A percentile compares a stretch with the other conserved stretches of the same genome.
Conservation (phyloP, 2,329 filamentous ascomycete genomes). For the Penicillium concentricum region DNA sequence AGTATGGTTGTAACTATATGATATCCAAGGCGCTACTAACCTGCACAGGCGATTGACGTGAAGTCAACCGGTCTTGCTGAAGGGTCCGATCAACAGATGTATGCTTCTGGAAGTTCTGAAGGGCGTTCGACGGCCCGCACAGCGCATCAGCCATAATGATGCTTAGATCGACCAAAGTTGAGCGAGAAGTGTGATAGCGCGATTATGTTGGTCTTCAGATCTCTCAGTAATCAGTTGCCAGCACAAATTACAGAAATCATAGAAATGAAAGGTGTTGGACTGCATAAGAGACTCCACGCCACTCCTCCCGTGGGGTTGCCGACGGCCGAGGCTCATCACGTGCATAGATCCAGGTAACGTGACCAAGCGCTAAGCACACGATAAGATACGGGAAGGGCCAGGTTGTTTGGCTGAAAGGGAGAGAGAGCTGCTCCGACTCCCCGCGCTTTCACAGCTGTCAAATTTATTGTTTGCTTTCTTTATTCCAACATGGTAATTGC, state of each 20-base stretch:
- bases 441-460: slow-evolving; percentile 11
- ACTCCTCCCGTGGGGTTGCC: slow-evolving; percentile 17
- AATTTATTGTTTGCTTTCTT: slow-evolving; percentile 8
- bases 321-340: slow-evolving; percentile 22
- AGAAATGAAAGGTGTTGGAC: neutral
- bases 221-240: neutral
- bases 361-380: slow-evolving; percentile 12
- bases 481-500: slow-evolving; percentile 23
- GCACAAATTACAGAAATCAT: neutral
- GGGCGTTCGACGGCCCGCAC: slow-evolving; percentile 73
- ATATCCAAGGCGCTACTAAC: slow-evolving; percentile 23
- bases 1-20: slow-evolving; percentile 1
- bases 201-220: no score
- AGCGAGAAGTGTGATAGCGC: neutral
- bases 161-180: neutral
- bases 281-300: slow-evolving; percentile 1
- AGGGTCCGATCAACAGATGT: slow-evolving; percentile 65
- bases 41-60: slow-evolving; percentile 55
- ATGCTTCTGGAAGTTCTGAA: slow-evolving; percentile 72
- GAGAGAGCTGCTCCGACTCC: slow-evolving; percentile 10
- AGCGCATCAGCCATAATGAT: slow-evolving; percentile 63
- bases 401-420: slow-evolving; percentile 23
- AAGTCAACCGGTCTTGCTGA: slow-evolving; percentile 68
- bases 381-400: slow-evolving; percentile 29
- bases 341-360: slow-evolving; percentile 16